Conservation (phyloP, 352 stramenopile species). For the Phytophthora nicotianae region DNA sequence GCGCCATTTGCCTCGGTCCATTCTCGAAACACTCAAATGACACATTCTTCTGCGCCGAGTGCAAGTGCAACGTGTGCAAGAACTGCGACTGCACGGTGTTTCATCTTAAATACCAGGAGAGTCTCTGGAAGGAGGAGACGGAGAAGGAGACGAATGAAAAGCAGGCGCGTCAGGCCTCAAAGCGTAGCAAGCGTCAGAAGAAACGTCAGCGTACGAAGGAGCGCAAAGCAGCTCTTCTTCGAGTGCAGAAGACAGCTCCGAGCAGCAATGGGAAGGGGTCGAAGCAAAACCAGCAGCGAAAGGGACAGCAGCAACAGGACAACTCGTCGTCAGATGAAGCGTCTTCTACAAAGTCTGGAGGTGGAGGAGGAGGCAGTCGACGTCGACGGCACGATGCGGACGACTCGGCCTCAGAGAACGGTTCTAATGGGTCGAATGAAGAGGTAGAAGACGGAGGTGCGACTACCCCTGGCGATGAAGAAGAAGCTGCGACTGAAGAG, state of each 20-base stretch:
- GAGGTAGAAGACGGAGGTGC: conserved; percentile 46
- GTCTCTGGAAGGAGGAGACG: conserved; percentile 94
- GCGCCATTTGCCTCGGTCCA: conserved; percentile 94
- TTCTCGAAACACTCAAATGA: conserved; percentile 96
- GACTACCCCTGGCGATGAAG: conserved; percentile 39
- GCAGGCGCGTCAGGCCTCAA: conserved; percentile 87
- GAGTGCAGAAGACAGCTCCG: conserved; percentile 39
- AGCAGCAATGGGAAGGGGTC: conserved; percentile 37
- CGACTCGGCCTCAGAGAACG: conserved; percentile 66
- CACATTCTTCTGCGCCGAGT: conserved; percentile 97
- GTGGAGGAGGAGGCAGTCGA: conserved; percentile 30
- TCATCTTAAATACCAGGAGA: conserved; percentile 97
- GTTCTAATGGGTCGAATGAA: conserved; percentile 52
- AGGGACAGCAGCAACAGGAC: conserved; percentile 42
- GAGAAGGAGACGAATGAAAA: conserved; percentile 92
- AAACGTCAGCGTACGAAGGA: conserved; percentile 86
- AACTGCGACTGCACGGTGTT: conserved; percentile 98
- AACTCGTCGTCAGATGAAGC: conserved; percentile 68
- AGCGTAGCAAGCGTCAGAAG: conserved; percentile 86
- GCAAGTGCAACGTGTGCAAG: conserved; percentile 98
- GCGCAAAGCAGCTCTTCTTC: conserved; percentile 69
- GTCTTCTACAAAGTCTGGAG: conserved; percentile 42
- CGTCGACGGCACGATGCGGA: conserved; percentile 54
- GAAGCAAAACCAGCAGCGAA: conserved; percentile 45
- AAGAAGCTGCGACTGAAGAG: conserved; percentile 38